Percentiles rank a stretch among this genome's conserved stretches.
These are phyloP conservation scores for Serendipita sp. DNA, from an alignment of 768 basidiomycete species.

Conservation along the genomic window DNA sequence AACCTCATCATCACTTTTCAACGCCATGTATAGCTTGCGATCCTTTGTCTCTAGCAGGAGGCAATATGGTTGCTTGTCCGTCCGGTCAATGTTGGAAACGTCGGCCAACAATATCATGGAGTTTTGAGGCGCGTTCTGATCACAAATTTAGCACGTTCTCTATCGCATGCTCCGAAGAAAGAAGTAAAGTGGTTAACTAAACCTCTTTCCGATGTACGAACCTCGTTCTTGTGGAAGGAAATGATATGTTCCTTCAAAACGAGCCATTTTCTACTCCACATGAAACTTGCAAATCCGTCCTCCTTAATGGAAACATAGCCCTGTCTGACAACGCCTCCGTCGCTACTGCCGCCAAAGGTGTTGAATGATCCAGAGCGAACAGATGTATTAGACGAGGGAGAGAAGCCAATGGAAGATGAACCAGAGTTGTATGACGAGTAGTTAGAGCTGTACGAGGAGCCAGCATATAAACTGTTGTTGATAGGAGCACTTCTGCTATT, in stretches of 20 bases:
- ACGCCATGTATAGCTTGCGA: slow-evolving; percentile 60
- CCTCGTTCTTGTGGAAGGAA: slow-evolving; percentile 83
- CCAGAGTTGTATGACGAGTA: slow-evolving; percentile 29
- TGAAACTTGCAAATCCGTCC: slow-evolving; percentile 79
- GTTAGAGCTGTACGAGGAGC: slow-evolving; percentile 45
- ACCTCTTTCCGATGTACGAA: slow-evolving; percentile 27
- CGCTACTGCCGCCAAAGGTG: slow-evolving; percentile 31
- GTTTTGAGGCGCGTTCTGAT: slow-evolving; percentile 39
- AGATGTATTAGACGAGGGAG: background rate
- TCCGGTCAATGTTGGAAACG: slow-evolving; percentile 76
- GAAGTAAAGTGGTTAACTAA: background rate
- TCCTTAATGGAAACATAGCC: slow-evolving; percentile 85
- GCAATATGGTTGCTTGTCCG: slow-evolving; percentile 90
- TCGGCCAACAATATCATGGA: slow-evolving; percentile 52
- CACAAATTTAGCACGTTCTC: slow-evolving; percentile 6
- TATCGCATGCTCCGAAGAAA: background rate
- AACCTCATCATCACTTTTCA: slow-evolving; percentile 93
- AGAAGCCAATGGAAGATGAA: slow-evolving; percentile 2
- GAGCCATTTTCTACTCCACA: slow-evolving; percentile 85
- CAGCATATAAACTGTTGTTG: slow-evolving; percentile 22
- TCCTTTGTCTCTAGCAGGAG: slow-evolving; percentile 74
- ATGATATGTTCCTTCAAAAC: slow-evolving; percentile 67
- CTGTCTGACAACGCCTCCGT: slow-evolving; percentile 33
- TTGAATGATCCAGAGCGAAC: background rate
- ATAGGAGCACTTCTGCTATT: slow-evolving; percentile 11